Evolutionary conservation across 352 stramenopile genomes (phyloP).

Genomic region (Phytopythium litorale): DNA sequence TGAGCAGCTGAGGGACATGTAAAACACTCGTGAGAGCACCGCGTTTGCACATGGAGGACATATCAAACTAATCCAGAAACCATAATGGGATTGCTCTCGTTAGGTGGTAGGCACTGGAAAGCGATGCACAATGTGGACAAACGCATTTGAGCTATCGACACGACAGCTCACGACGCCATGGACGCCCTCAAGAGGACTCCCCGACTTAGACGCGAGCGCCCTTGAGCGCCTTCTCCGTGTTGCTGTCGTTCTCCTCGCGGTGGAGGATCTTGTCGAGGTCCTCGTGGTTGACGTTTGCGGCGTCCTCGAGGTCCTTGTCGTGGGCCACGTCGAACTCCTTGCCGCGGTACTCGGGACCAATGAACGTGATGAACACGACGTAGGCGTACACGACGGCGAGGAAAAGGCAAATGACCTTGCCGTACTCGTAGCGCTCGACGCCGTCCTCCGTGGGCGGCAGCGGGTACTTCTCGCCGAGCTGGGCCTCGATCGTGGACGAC

Average conservation of each 20-base stretch:
- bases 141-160: neutral
- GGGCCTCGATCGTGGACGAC: conserved; percentile 47
- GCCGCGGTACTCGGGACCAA: conserved; percentile 40
- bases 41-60: too few relatives aligned
- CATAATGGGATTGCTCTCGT: neutral
- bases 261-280: conserved; percentile 33
- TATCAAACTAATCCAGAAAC: neutral
- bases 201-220: neutral
- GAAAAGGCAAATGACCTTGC: conserved; percentile 46
- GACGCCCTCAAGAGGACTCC: neutral
- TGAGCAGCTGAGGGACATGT: too few relatives aligned
- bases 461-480: conserved; percentile 40
- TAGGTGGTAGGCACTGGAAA: neutral
- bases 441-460: conserved; percentile 22
- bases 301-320: conserved; percentile 31
- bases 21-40: too few relatives aligned
- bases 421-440: conserved; percentile 36
- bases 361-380: conserved; percentile 39
- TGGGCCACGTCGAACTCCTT: conserved; percentile 48
- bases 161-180: neutral
- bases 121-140: neutral
- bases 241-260: conserved; percentile 8
- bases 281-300: conserved; percentile 22
- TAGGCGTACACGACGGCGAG: conserved; percentile 44
- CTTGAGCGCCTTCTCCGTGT: conserved; percentile 25